These are phyloP conservation scores for Saccharomycopsis crataegensis DNA, from an alignment of 1,139 yeast genomes.

Conservation along the genomic window DNA sequence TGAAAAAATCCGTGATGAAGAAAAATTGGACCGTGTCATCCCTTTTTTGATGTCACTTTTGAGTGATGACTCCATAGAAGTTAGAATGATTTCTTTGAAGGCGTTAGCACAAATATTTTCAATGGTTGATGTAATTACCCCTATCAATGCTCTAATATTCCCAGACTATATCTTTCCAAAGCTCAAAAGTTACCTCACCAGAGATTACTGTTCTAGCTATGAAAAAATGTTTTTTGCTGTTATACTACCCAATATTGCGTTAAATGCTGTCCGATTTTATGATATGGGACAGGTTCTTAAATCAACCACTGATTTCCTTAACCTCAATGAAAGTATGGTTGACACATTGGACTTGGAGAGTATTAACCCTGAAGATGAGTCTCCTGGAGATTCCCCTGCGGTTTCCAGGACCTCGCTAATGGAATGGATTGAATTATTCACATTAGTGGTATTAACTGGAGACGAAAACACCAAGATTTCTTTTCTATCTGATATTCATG, in stretches of 20 bases:
- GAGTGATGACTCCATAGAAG: conserved; percentile 47
- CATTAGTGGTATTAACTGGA: conserved; percentile 65
- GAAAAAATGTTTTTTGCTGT: conserved; percentile 65
- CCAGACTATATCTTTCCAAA: conserved; percentile 80
- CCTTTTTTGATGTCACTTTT: conserved; percentile 64
- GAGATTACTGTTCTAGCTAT: conserved; percentile 33
- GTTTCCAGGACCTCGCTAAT: conserved; percentile 28
- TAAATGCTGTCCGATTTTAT: conserved; percentile 54
- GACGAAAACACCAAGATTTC: conserved; percentile 60
- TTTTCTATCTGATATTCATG: conserved; percentile 58
- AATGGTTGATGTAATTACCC: conserved; percentile 61
- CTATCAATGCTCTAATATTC: conserved; percentile 68
- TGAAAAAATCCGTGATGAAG: conserved; percentile 73
- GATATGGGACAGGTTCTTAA: conserved; percentile 56
- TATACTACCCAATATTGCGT: conserved; percentile 64
- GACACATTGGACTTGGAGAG: conserved; percentile 29
- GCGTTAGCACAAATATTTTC: conserved; percentile 53
- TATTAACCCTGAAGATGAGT: conserved; percentile 29
- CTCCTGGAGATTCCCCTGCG: conserved; percentile 25
- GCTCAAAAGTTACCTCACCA: conserved; percentile 39
- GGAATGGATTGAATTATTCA: conserved; percentile 56
- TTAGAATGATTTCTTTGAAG: conserved; percentile 53
- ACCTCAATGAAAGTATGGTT: not conserved
- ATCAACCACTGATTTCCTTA: conserved; percentile 27
- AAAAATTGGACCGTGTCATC: conserved; percentile 74